Conservation (phyloP, 108 stramenopile genomes). For the Skeletonema potamos region DNA sequence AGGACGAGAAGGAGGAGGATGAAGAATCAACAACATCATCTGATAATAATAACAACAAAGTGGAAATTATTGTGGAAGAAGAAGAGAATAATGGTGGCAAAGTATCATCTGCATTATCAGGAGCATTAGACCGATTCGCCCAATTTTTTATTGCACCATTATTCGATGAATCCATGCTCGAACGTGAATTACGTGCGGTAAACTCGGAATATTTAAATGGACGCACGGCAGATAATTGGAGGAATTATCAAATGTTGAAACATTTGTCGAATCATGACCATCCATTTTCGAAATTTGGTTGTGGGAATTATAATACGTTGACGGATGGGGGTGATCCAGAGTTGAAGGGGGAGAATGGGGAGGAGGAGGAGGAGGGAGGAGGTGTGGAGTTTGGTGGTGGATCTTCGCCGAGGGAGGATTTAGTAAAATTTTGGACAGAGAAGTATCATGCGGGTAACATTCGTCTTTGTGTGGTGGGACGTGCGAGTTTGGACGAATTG, state of each 20-base stretch:
- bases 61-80: not conserved
- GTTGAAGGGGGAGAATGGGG: slow-evolving; percentile 24
- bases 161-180: slow-evolving; percentile 84
- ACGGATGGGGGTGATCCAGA: slow-evolving; percentile 59
- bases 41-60: no score
- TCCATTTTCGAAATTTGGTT: slow-evolving; percentile 91
- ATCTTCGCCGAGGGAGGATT: slow-evolving; percentile 51
- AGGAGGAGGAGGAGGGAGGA: slow-evolving; percentile 48
- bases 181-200: slow-evolving; percentile 93
- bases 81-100: slow-evolving; percentile 12
- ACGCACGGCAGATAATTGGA: slow-evolving; percentile 92
- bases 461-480: slow-evolving; percentile 86
- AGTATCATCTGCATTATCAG: slow-evolving; percentile 66
- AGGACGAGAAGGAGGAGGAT: not conserved
- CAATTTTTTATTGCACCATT: slow-evolving; percentile 96
- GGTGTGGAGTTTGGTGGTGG: slow-evolving; percentile 33
- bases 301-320: slow-evolving; percentile 94
- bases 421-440: slow-evolving; percentile 60
- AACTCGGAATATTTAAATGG: slow-evolving; percentile 96
- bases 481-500: slow-evolving; percentile 78
- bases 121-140: slow-evolving; percentile 92
- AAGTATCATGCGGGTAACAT: slow-evolving; percentile 91
- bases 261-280: slow-evolving; percentile 61
- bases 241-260: slow-evolving; percentile 84
- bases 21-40: not conserved